These are phyloP conservation scores for Metschnikowia picachoensis DNA, from an alignment of 805 yeast genomes.

Conservation along the genomic window DNA sequence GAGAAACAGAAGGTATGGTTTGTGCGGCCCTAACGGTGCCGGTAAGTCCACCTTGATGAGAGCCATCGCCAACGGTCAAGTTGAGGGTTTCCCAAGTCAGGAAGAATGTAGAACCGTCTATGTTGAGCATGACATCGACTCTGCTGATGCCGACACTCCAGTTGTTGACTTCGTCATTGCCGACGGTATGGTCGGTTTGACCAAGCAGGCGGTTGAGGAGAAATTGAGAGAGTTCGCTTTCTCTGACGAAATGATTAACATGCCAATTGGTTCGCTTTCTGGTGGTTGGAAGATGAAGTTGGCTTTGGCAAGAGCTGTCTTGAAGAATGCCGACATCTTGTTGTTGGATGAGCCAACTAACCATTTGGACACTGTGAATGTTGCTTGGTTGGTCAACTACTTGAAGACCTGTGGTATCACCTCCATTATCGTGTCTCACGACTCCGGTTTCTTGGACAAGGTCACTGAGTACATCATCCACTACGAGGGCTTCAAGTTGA, in stretches of 20 bases:
- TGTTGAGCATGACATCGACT: slow-evolving; percentile 99
- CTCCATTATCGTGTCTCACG: slow-evolving; percentile 98
- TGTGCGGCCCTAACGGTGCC: slow-evolving; percentile 63
- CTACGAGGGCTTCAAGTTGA: slow-evolving; percentile 99
- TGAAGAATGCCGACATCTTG: slow-evolving; percentile 96
- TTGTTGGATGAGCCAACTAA: slow-evolving; percentile 99
- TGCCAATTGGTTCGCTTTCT: slow-evolving; percentile 95
- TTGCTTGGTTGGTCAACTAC: slow-evolving; percentile 99
- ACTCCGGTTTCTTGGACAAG: slow-evolving; percentile 98
- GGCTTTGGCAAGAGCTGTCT: slow-evolving; percentile 98
- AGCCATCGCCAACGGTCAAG: slow-evolving; percentile 97
- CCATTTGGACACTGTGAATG: slow-evolving; percentile 99
- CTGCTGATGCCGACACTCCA: slow-evolving; percentile 93
- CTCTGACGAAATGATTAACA: slow-evolving; percentile 86
- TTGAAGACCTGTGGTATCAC: slow-evolving; percentile 97
- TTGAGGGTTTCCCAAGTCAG: slow-evolving; percentile 99
- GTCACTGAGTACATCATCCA: slow-evolving; percentile 98
- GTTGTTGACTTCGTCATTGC: slow-evolving; percentile 89
- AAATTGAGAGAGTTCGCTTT: slow-evolving; percentile 89
- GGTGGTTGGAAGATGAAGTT: slow-evolving; percentile 99
- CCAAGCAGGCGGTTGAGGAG: slow-evolving; percentile 64
- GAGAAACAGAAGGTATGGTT: slow-evolving; percentile 99
- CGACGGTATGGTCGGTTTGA: slow-evolving; percentile 70
- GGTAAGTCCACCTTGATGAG: slow-evolving; percentile 73
- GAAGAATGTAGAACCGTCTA: slow-evolving; percentile 98